A percentile compares a stretch with the other conserved stretches of the same genome.
Evolutionary conservation across 257 asterid genomes (phyloP).

Genomic region (Eustoma russellianum): DNA sequence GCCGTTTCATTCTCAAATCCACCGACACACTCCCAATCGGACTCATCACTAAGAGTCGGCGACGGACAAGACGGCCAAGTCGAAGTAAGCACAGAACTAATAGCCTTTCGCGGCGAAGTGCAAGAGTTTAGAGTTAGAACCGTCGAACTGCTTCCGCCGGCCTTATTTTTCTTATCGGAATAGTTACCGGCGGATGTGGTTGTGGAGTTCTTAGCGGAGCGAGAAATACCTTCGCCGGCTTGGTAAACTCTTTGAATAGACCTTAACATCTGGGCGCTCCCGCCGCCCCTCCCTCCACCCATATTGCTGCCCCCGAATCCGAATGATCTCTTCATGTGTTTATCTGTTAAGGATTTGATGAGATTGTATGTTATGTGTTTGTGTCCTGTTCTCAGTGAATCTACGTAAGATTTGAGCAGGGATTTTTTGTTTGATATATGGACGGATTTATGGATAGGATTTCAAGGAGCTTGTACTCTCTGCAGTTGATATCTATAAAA

Average conservation of each 20-base stretch:
- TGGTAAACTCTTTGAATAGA: constrained; percentile 38
- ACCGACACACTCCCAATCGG: constrained; percentile 53
- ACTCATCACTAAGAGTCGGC: constrained; percentile 25
- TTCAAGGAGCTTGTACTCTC: no score
- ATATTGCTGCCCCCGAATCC: constrained; percentile 26
- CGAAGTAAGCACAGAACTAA: constrained; percentile 18
- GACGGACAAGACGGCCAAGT: constrained; percentile 27
- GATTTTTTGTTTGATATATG: no score
- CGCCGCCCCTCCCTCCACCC: constrained; percentile 25
- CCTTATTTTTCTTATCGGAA: neutral
- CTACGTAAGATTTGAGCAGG: no score
- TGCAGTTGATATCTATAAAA: no score
- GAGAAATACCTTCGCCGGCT: constrained; percentile 37
- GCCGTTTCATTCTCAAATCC: constrained; percentile 19
- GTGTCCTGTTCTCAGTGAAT: no score
- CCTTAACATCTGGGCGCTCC: constrained; percentile 32
- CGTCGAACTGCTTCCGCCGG: no score
- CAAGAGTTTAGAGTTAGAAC: no score
- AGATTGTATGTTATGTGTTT: no score
- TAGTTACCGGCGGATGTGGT: constrained; percentile 15
- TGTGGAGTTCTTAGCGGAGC: constrained; percentile 11
- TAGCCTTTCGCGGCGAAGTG: constrained; percentile 16
- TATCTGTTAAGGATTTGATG: neutral
- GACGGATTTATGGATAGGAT: no score
- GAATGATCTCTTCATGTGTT: constrained; percentile 34